Percentiles rank a stretch among this genome's conserved stretches.
Evolutionary conservation across 2,329 filamentous ascomycete genomes (phyloP).

Genomic region (Colletotrichum siamense): DNA sequence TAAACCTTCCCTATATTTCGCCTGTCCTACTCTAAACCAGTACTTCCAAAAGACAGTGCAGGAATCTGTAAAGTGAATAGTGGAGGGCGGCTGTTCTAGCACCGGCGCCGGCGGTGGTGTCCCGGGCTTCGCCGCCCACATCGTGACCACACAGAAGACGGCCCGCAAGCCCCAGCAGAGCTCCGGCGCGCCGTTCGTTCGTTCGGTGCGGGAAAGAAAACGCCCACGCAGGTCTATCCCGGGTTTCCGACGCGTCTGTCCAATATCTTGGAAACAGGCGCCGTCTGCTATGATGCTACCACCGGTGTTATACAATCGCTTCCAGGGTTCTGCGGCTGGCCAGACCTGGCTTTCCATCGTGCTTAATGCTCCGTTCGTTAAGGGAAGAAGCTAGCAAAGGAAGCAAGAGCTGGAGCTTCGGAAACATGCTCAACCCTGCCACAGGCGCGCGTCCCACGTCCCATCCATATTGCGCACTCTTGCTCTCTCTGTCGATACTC

Average conservation of each 20-base stretch:
- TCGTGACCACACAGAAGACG: neutral
- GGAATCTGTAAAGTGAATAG: constrained; percentile 15
- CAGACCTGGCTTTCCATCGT: neutral
- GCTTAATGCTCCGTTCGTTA: neutral
- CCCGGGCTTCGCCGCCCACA: neutral
- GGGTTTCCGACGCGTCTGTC: neutral
- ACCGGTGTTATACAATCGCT: neutral
- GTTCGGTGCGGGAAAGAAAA: neutral
- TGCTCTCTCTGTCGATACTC: neutral
- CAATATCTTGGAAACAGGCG: neutral
- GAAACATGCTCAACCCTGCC: neutral
- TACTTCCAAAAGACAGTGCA: constrained; percentile 1
- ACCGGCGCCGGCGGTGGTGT: neutral
- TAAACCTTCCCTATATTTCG: neutral
- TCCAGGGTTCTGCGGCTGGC: neutral
- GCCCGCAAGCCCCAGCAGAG: neutral
- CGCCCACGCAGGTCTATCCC: neutral
- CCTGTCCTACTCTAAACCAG: neutral
- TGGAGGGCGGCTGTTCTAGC: neutral
- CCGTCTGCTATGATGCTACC: neutral
- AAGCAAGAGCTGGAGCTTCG: neutral
- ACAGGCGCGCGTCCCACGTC: neutral
- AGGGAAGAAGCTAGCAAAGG: neutral
- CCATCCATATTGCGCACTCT: neutral
- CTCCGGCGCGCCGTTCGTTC: neutral